A percentile compares a stretch with the other conserved stretches of the same genome.
These are phyloP conservation scores for Clarireedia monteithiana DNA, from an alignment of 2,329 filamentous ascomycete species.

Conservation along the genomic window DNA sequence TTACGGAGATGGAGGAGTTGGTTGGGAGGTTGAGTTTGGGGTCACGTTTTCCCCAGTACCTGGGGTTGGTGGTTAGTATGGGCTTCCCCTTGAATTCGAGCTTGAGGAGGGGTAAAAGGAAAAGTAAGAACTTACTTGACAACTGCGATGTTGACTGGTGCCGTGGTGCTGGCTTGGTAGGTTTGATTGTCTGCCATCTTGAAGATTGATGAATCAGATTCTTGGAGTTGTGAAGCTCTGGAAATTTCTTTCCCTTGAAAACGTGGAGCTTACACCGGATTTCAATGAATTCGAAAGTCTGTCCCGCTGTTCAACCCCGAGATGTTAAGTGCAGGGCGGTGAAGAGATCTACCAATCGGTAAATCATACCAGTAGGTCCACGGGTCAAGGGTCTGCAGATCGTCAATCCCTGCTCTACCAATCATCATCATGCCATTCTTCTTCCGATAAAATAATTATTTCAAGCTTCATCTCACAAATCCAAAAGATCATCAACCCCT, in stretches of 20 bases:
- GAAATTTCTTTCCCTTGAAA: not conserved
- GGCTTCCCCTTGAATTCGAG: conserved; percentile 9
- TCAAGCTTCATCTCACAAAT: not conserved
- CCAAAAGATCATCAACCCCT: not conserved
- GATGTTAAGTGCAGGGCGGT: not conserved
- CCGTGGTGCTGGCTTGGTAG: conserved; percentile 90
- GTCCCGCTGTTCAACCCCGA: too few species aligned
- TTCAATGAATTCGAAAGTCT: not conserved
- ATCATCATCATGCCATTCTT: not conserved
- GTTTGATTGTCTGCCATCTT: conserved; percentile 39
- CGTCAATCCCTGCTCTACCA: not conserved
- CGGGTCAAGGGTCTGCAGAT: not conserved
- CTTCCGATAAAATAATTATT: not conserved
- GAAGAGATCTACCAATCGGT: not conserved
- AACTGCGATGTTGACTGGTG: conserved; percentile 95
- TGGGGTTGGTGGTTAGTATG: conserved; percentile 26
- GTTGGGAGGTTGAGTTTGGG: conserved; percentile 90
- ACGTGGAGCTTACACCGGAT: not conserved
- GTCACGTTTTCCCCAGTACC: conserved; percentile 97
- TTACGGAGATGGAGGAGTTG: conserved; percentile 95
- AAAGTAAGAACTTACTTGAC: conserved; percentile 61
- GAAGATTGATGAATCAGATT: not conserved
- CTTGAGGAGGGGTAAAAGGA: conserved; percentile 1
- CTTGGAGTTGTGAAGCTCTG: not conserved
- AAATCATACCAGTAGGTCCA: not conserved